Base-by-base conservation (phyloP, 257 asterid species). In the Lavandula angustifolia region DNA sequence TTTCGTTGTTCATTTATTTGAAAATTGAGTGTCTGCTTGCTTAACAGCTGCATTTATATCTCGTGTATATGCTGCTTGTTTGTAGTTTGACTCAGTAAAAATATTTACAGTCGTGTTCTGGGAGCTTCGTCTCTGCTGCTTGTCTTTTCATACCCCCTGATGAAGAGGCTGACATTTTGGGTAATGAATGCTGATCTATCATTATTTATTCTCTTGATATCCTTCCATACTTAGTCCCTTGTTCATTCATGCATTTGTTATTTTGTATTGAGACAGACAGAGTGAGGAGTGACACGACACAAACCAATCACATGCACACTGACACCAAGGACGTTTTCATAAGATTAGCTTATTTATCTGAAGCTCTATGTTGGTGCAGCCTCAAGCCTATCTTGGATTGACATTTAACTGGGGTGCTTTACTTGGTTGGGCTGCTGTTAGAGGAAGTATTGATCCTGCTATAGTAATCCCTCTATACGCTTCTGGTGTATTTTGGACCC, bases 371-470 rank as follows among this genome's bases (percentile, higher is more conserved):
- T 65, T 60, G 56, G 51, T 81, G 82, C 95, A 92, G 98, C 96
- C 98, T 53, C 98, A 92, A 81, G 98, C 98, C 58, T 90, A 69
- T 75, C 95, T 92, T 22, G 96, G 98, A 16, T 65, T 92, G 75
- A 87, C 92, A 58, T 84, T 84, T 66, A 92, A 82, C 46, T 87
- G 91, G 94, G 95, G 96, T 64, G 89, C 89, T 60, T 77, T 92
- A 67, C 87, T 87, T 52, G 94, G 96, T 54, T 92, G 98, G 98
- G 94, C 91, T 73, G 98, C 96, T 49, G 73, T 87, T 53, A 79
- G 70, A 75, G 95, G 95, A 79, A 85, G 80, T 57, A 76, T 92
- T 62, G 83, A 92, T 76, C 91, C 83, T 52, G 57, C 91, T 13
- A 71, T 89, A 70, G 84, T 84, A 56, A 73, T 89, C 71, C 96